Conservation (phyloP, 805 yeast genomes). For the Kuraishia borneana region DNA sequence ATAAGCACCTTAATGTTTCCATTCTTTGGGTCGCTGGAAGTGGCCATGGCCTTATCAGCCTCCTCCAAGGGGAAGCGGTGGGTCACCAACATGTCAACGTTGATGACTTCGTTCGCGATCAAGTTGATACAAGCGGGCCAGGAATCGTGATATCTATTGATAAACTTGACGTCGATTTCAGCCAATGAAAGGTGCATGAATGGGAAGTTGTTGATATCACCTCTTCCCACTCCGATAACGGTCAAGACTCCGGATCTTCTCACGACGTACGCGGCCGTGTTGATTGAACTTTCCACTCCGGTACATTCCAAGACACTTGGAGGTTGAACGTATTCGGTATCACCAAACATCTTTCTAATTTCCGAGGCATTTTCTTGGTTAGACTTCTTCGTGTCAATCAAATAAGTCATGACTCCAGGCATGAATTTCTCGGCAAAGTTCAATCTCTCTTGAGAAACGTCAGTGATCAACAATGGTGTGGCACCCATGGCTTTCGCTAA, state of each 20-base stretch:
- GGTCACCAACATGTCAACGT: slow-evolving; percentile 35
- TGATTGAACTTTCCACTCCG: slow-evolving; percentile 37
- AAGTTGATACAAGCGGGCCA: slow-evolving; percentile 48
- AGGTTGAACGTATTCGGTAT: slow-evolving; percentile 25
- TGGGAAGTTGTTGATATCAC: slow-evolving; percentile 33
- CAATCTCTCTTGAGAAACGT: slow-evolving; percentile 30
- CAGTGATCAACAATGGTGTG: slow-evolving; percentile 39
- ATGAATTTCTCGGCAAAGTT: slow-evolving; percentile 32
- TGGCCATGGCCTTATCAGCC: slow-evolving; percentile 33
- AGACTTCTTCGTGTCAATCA: slow-evolving; percentile 21
- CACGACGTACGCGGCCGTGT: slow-evolving; percentile 32
- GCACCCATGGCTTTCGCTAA: slow-evolving; percentile 44
- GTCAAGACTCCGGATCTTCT: slow-evolving; percentile 35
- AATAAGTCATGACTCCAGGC: slow-evolving; percentile 34
- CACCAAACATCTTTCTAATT: slow-evolving; percentile 24
- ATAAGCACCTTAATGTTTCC: slow-evolving; percentile 39
- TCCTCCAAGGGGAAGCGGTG: slow-evolving; percentile 35
- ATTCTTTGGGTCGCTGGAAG: slow-evolving; percentile 25
- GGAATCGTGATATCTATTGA: slow-evolving; percentile 43
- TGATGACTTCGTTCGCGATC: slow-evolving; percentile 29
- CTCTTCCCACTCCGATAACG: slow-evolving; percentile 42
- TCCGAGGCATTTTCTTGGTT: slow-evolving; percentile 26
- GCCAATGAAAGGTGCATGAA: slow-evolving; percentile 43
- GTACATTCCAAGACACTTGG: slow-evolving; percentile 41
- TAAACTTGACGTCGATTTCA: slow-evolving; percentile 38